A percentile compares a stretch with the other conserved stretches of the same genome.
Evolutionary conservation across 306 rosid species (phyloP).

Genomic region (Ochetophila trinervis): DNA sequence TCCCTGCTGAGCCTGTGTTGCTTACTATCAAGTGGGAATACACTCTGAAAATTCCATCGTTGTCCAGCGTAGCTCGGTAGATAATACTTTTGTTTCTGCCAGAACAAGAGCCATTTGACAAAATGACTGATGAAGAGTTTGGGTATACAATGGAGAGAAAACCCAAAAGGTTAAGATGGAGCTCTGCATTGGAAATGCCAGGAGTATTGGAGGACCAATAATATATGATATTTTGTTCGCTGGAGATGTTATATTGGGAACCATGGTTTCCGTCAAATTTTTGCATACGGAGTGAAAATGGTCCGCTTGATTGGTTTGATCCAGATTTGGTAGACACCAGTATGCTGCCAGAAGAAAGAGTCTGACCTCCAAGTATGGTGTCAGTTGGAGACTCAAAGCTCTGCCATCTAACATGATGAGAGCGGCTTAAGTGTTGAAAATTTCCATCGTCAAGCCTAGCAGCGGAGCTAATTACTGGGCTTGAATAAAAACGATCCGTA

Average conservation of each 20-base stretch:
- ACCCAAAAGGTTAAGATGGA: not conserved
- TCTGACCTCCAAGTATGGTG: conserved; percentile 27
- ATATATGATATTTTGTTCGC: not conserved
- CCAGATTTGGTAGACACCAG: not conserved
- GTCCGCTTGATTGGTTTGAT: conserved; percentile 13
- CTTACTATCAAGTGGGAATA: not conserved
- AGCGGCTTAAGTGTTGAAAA: conserved; percentile 2
- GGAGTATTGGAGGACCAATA: not conserved
- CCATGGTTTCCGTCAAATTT: conserved; percentile 19
- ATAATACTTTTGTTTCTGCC: not conserved
- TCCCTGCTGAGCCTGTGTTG: not conserved
- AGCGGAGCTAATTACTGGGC: not conserved
- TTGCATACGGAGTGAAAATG: conserved; percentile 13
- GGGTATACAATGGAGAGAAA: not conserved
- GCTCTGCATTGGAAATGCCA: not conserved
- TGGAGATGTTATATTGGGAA: not conserved
- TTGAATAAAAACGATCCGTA: not conserved
- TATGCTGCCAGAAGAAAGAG: not conserved
- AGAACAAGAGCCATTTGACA: not conserved
- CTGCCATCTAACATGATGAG: not conserved
- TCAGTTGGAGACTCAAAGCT: conserved; percentile 12
- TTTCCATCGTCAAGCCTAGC: conserved; percentile 24
- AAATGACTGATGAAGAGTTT: too few relatives aligned
- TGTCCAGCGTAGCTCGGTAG: conserved; percentile 18
- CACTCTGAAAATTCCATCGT: conserved; percentile 11